Percentiles rank a stretch among this genome's conserved stretches.
Evolutionary conservation across 805 yeast species (phyloP).

Genomic region (Saccharomycopsis fibuligera): DNA sequence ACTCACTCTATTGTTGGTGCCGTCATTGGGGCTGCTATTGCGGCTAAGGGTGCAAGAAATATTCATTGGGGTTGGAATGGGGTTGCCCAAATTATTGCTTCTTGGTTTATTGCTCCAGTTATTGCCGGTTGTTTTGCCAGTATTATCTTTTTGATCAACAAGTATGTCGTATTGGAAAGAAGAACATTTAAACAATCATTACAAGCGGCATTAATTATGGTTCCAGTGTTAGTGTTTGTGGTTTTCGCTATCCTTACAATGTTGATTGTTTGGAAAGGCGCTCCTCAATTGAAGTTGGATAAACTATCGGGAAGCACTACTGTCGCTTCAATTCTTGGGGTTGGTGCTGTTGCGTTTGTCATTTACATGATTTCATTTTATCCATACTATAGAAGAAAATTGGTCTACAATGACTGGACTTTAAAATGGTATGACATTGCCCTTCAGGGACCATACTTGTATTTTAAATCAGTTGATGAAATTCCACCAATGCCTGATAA

Average conservation of each 20-base stretch:
- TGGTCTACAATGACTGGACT: constrained; percentile 62
- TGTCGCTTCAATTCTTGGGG: constrained; percentile 57
- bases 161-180: constrained; percentile 55
- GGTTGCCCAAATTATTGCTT: constrained; percentile 64
- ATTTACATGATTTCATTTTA: constrained; percentile 48
- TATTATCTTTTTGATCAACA: constrained; percentile 50
- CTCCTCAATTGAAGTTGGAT: constrained; percentile 57
- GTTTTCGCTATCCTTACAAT: constrained; percentile 62
- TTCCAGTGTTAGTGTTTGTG: constrained; percentile 54
- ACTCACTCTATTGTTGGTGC: constrained; percentile 78
- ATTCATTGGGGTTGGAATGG: constrained; percentile 75
- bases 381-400: constrained; percentile 58
- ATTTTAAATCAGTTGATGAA: constrained; percentile 46
- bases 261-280: constrained; percentile 78
- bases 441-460: constrained; percentile 48
- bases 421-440: constrained; percentile 47
- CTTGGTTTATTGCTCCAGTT: constrained; percentile 75
- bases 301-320: constrained; percentile 46
- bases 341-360: constrained; percentile 49
- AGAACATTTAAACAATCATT: constrained; percentile 35
- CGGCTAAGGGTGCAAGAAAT: constrained; percentile 56
- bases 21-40: constrained; percentile 67
- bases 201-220: constrained; percentile 48
- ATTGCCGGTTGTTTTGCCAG: constrained; percentile 62
- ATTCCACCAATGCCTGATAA: constrained; percentile 68